Percentiles rank a stretch among this genome's conserved stretches.
phyloP scores from a whole-genome alignment of 805 yeast genomes.

The Saturnispora serradocipensis region DNA sequence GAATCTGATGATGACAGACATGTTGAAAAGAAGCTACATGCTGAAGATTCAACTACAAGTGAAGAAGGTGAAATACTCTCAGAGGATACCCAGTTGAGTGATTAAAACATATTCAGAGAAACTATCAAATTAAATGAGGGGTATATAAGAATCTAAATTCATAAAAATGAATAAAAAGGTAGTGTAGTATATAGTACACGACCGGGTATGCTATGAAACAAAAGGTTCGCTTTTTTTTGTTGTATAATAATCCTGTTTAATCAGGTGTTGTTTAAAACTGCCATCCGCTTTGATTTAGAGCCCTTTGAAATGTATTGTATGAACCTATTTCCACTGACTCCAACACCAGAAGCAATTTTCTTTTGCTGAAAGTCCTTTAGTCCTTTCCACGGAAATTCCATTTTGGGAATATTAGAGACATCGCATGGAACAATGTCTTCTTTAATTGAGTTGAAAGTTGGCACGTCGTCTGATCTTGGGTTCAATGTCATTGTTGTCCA shows the following conservation, averaged over 20 bases:
- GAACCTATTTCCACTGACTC: slow-evolving; percentile 1
- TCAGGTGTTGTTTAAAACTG: not conserved
- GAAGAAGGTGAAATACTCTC: not conserved
- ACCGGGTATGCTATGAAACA: not conserved
- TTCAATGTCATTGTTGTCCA: slow-evolving; percentile 45
- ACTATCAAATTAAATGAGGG: not conserved
- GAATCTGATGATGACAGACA: not conserved
- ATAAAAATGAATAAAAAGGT: not conserved
- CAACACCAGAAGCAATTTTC: slow-evolving; percentile 3
- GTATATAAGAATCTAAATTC: not conserved
- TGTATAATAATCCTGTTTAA: too few species aligned
- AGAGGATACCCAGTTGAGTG: not conserved
- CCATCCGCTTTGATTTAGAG: slow-evolving; percentile 8
- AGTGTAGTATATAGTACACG: not conserved
- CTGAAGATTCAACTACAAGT: not conserved
- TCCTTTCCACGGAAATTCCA: slow-evolving; percentile 11
- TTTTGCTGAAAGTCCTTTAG: slow-evolving; percentile 3
- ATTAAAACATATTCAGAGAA: not conserved
- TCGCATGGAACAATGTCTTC: slow-evolving; percentile 4
- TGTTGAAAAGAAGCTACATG: not conserved
- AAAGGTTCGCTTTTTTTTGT: not conserved
- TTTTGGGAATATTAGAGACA: not conserved
- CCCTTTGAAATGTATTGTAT: slow-evolving; percentile 9
- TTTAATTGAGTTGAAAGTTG: slow-evolving; percentile 2
- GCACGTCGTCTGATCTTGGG: slow-evolving; percentile 35